These are phyloP conservation scores for Candida railenensis DNA, from an alignment of 805 yeast species.

Conservation along the genomic window DNA sequence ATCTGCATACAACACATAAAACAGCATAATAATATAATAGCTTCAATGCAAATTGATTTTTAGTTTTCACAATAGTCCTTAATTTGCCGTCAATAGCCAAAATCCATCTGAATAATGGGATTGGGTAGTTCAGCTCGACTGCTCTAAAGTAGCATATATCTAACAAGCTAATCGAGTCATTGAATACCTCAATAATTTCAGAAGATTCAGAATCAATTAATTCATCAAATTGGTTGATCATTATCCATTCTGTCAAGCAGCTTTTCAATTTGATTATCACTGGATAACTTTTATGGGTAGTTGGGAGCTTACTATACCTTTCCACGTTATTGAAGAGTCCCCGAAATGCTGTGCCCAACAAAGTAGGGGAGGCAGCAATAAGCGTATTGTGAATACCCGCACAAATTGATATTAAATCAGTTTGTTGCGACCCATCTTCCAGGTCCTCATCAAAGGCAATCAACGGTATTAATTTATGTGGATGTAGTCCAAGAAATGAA, in stretches of 20 bases:
- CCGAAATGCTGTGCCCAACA: neutral
- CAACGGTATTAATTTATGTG: slow-evolving; percentile 27
- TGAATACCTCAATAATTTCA: slow-evolving; percentile 4
- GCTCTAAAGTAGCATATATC: slow-evolving; percentile 13
- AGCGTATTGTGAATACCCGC: slow-evolving; percentile 13
- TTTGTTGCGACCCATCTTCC: slow-evolving; percentile 5
- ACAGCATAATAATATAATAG: slow-evolving; percentile 21
- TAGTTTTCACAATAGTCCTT: slow-evolving; percentile 16
- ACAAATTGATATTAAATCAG: slow-evolving; percentile 21
- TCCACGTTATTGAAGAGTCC: neutral
- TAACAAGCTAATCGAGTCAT: slow-evolving; percentile 10
- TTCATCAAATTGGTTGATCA: neutral
- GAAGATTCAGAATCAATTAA: slow-evolving; percentile 1
- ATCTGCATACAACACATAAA: slow-evolving; percentile 18
- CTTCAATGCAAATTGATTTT: slow-evolving; percentile 24
- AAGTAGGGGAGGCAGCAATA: neutral
- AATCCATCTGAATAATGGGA: slow-evolving; percentile 31
- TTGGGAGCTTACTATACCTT: slow-evolving; percentile 3
- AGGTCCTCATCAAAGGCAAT: slow-evolving; percentile 18
- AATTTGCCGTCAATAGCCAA: slow-evolving; percentile 16
- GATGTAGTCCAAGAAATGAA: slow-evolving; percentile 32
- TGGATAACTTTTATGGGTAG: slow-evolving; percentile 5
- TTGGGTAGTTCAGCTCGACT: slow-evolving; percentile 20
- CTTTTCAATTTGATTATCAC: slow-evolving; percentile 7
- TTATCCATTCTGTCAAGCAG: slow-evolving; percentile 4